Conservation (phyloP, 176 grass and related monocot genomes). For the Oryza coarctata region DNA sequence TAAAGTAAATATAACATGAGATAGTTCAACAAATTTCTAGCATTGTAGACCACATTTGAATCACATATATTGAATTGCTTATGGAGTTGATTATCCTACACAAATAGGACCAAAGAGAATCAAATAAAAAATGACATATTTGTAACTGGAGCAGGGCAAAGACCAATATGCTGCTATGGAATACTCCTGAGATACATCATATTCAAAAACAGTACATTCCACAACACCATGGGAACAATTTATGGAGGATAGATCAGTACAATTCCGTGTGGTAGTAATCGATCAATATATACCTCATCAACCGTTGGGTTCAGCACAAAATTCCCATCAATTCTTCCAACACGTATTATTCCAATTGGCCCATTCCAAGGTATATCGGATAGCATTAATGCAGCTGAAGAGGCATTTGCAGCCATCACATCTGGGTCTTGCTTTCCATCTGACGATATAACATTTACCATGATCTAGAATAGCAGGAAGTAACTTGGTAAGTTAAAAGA, state of each 20-base stretch:
- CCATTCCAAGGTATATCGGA: constrained; percentile 99
- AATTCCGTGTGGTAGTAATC: constrained; percentile 4
- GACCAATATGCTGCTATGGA: constrained; percentile 1
- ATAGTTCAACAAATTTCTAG: neutral
- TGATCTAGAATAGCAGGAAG: constrained; percentile 51
- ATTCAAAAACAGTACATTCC: constrained; percentile 1
- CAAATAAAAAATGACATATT: neutral
- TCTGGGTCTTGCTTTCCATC: constrained; percentile 96
- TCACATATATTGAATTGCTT: neutral
- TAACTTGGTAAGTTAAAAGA: constrained; percentile 13
- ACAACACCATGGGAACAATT: constrained; percentile 12
- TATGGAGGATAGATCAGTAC: neutral
- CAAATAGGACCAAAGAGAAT: neutral
- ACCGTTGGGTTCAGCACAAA: constrained; percentile 92
- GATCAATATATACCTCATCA: constrained; percentile 64
- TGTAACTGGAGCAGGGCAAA: neutral
- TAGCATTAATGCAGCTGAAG: constrained; percentile 94
- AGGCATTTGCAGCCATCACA: constrained; percentile 97
- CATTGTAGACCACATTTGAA: constrained; percentile 5
- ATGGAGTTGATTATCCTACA: neutral
- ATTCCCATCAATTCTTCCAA: constrained; percentile 87
- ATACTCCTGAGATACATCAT: neutral
- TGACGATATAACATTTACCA: constrained; percentile 78
- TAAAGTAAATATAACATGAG: constrained; percentile 25
- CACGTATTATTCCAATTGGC: constrained; percentile 84